A percentile compares a stretch with the other conserved stretches of the same genome.
These are phyloP conservation scores for Clonostachys chloroleuca DNA, from an alignment of 2,329 filamentous ascomycete genomes.

Conservation along the genomic window DNA sequence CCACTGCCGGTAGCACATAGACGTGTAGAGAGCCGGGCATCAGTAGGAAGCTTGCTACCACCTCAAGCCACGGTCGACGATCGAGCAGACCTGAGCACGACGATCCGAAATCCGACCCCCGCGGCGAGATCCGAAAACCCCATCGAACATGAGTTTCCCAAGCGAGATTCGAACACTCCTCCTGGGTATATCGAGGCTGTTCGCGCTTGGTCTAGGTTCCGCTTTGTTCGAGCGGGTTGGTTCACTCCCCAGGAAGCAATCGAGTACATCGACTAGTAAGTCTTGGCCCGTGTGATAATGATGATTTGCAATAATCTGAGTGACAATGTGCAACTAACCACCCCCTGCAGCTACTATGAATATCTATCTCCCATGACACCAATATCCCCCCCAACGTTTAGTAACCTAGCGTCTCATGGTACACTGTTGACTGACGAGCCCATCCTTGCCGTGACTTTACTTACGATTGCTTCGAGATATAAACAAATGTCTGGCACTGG, in stretches of 20 bases:
- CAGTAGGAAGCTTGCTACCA: conserved; percentile 10
- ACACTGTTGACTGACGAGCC: conserved; percentile 86
- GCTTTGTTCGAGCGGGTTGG: conserved; percentile 96
- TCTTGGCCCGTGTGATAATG: conserved; percentile 5
- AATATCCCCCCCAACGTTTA: conserved; percentile 88
- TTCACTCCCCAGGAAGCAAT: conserved; percentile 92
- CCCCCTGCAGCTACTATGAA: conserved; percentile 70
- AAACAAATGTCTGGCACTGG: conserved; percentile 75
- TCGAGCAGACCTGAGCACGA: not conserved
- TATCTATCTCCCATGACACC: conserved; percentile 89
- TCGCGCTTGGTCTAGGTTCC: conserved; percentile 84
- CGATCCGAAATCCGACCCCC: not conserved
- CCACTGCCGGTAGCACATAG: conserved; percentile 10
- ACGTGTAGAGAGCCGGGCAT: conserved; percentile 20
- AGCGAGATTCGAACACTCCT: conserved; percentile 38
- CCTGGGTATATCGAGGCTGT: conserved; percentile 65
- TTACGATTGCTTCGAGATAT: conserved; percentile 89
- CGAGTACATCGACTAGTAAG: conserved; percentile 87
- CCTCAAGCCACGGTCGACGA: conserved; percentile 8
- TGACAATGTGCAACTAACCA: not conserved
- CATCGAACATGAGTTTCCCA: conserved; percentile 41
- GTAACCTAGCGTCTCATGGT: conserved; percentile 72
- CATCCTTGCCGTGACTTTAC: conserved; percentile 83
- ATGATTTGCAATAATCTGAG: not conserved
- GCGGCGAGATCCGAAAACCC: conserved; percentile 21